These are phyloP conservation scores for Xylaria sp. DNA, from an alignment of 2,329 filamentous ascomycete species.

Conservation along the genomic window DNA sequence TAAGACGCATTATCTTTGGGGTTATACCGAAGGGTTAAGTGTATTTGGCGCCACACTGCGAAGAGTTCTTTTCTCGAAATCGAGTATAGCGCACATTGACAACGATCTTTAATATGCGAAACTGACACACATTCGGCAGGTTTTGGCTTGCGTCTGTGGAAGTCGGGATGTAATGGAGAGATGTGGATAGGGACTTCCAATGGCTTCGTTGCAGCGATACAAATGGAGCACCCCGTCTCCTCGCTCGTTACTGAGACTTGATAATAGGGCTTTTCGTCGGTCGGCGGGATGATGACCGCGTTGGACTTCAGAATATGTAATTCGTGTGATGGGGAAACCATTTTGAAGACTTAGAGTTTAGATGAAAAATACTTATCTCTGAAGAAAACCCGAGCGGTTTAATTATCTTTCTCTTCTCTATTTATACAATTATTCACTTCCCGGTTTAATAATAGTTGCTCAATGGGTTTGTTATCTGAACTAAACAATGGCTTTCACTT, in stretches of 20 bases:
- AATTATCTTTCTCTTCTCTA: not conserved
- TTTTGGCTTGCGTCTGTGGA: not conserved
- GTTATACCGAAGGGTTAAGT: not conserved
- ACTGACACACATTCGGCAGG: slow-evolving; percentile 4
- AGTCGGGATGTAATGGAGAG: not conserved
- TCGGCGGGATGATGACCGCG: slow-evolving; percentile 7
- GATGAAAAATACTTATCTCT: not conserved
- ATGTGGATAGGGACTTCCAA: not conserved
- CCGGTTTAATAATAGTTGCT: not conserved
- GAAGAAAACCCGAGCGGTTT: not conserved
- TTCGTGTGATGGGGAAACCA: slow-evolving; percentile 8
- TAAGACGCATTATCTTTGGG: not conserved
- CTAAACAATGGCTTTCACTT: not conserved
- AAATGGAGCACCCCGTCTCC: not conserved
- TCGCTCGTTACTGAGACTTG: not conserved
- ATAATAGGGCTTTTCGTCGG: slow-evolving; percentile 1
- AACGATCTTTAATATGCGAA: not conserved
- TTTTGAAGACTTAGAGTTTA: slow-evolving; percentile 1
- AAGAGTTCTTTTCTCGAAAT: not conserved
- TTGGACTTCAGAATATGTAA: slow-evolving; percentile 15
- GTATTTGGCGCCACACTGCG: slow-evolving; percentile 16
- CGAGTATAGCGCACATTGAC: not conserved
- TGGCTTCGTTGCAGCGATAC: slow-evolving; percentile 8
- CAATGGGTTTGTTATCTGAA: not conserved
- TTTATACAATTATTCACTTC: not conserved